Conservation (phyloP, 2,329 filamentous ascomycete genomes). For the Fusarium compactum region DNA sequence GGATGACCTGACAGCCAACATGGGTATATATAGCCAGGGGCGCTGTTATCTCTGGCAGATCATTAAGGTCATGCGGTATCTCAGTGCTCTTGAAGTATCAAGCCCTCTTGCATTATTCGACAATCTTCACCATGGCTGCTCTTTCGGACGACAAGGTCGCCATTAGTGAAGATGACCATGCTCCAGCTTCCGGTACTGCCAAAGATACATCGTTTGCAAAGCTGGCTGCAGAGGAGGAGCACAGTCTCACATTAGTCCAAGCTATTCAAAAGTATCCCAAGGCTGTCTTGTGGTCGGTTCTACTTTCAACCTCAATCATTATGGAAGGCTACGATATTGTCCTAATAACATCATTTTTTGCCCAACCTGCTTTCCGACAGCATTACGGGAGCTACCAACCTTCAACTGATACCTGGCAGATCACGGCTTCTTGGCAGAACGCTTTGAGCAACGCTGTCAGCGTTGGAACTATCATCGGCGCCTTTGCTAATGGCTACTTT, state of each 20-base stretch:
- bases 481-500: conserved; percentile 43
- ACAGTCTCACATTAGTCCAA: conserved; percentile 27
- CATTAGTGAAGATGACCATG: conserved; percentile 35
- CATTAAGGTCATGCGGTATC: neutral
- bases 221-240: conserved; percentile 32
- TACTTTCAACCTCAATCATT: conserved; percentile 51
- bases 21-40: conserved; percentile 21
- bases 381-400: conserved; percentile 41
- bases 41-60: neutral
- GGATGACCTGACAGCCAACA: neutral
- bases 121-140: conserved; percentile 4
- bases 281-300: conserved; percentile 31
- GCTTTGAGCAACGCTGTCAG: conserved; percentile 26
- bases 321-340: conserved; percentile 53
- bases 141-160: conserved; percentile 31
- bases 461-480: conserved; percentile 36
- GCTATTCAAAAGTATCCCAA: conserved; percentile 32
- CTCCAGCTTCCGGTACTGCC: neutral
- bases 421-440: conserved; percentile 30
- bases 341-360: conserved; percentile 49
- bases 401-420: conserved; percentile 14
- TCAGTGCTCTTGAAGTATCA: no score
- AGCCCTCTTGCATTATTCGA: neutral
- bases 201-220: conserved; percentile 33
- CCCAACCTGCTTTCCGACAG: conserved; percentile 48